Conservation (phyloP, 2,329 filamentous ascomycete species). For the Rhexocercosporidium sp. region DNA sequence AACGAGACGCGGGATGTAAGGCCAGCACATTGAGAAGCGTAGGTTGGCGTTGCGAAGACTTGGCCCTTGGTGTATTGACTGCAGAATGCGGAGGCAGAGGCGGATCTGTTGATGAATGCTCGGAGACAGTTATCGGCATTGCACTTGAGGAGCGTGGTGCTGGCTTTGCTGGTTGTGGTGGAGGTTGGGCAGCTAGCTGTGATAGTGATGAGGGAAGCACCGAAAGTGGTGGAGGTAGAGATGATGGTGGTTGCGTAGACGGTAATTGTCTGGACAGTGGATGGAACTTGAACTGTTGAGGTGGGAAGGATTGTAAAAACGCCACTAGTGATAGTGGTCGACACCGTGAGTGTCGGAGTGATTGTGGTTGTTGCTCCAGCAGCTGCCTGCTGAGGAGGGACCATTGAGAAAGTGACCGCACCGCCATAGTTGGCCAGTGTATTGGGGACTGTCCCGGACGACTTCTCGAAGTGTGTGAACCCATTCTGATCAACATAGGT, state of each 20-base stretch:
- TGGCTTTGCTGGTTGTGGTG: background rate
- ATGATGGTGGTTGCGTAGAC: constrained; percentile 1
- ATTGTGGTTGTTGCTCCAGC: too few species aligned
- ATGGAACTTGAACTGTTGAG: background rate
- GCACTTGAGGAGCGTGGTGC: constrained; percentile 1
- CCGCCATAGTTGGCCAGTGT: too few species aligned
- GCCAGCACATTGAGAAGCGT: constrained; percentile 15
- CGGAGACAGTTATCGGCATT: constrained; percentile 21
- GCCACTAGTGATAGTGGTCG: constrained; percentile 5
- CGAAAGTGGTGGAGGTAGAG: background rate
- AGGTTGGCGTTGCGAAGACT: constrained; percentile 14
- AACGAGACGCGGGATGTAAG: constrained; percentile 14
- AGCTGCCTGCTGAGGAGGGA: too few species aligned
- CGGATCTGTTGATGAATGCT: constrained; percentile 9
- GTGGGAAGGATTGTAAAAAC: background rate
- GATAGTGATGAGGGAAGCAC: background rate
- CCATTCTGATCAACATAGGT: too few species aligned
- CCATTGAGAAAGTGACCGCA: too few species aligned
- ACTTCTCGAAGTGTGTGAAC: too few species aligned
- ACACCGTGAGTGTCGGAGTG: constrained; percentile 3
- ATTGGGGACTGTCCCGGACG: too few species aligned
- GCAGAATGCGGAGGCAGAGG: constrained; percentile 11
- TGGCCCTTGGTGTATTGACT: background rate
- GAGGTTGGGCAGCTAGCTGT: background rate
- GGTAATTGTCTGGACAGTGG: background rate